A percentile compares a stretch with the other conserved stretches of the same genome.
phyloP scores from a whole-genome alignment of 2,329 filamentous ascomycete species.

The Phoma sp. region DNA sequence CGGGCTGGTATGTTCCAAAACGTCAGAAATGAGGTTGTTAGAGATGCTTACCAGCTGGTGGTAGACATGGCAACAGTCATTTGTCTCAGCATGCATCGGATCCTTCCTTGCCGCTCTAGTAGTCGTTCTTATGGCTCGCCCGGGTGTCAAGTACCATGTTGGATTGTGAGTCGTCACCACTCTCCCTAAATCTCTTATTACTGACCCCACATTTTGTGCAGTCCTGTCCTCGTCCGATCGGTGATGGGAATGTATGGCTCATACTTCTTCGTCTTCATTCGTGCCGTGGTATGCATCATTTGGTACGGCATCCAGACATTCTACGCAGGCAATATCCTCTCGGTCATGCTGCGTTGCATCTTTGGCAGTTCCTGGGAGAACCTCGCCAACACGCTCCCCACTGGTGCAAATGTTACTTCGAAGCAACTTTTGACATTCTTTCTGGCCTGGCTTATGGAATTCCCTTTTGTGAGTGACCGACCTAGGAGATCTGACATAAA shows the following conservation, averaged over 20 bases:
- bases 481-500: neutral
- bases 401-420: slow-evolving; percentile 39
- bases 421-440: slow-evolving; percentile 44
- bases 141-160: slow-evolving; percentile 32
- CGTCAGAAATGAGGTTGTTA: neutral
- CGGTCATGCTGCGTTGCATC: slow-evolving; percentile 48
- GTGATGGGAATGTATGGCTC: slow-evolving; percentile 46
- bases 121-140: slow-evolving; percentile 30
- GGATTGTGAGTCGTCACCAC: slow-evolving; percentile 15
- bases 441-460: slow-evolving; percentile 37
- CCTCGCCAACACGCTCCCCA: slow-evolving; percentile 36
- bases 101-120: slow-evolving; percentile 31
- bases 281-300: slow-evolving; percentile 46
- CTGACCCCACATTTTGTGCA: slow-evolving; percentile 7
- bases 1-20: slow-evolving; percentile 15
- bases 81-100: slow-evolving; percentile 29
- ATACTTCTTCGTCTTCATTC: slow-evolving; percentile 50
- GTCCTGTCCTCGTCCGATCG: slow-evolving; percentile 24
- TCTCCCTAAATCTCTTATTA: no score
- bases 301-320: slow-evolving; percentile 46
- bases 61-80: slow-evolving; percentile 34
- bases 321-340: slow-evolving; percentile 39
- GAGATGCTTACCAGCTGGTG: slow-evolving; percentile 1
- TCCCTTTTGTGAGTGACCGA: slow-evolving; percentile 31
- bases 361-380: slow-evolving; percentile 48